Conservation (phyloP, 495 filamentous ascomycete species). For the Cairneyella variabilis region DNA sequence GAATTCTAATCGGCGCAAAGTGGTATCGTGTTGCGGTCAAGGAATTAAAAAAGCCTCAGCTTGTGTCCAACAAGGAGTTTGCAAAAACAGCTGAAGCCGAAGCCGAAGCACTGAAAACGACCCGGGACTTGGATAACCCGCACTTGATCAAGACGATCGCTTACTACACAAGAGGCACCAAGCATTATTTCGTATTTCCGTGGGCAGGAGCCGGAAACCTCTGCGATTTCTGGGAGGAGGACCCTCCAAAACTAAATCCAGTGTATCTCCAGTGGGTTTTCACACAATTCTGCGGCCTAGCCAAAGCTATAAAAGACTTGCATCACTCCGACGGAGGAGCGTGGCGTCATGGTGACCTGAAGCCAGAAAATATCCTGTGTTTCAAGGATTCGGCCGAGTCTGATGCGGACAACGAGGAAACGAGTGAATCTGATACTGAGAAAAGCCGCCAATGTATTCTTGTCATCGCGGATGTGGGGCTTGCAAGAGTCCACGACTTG, state of each 20-base stretch:
- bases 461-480: not conserved
- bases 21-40: not conserved
- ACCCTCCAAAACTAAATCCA: not conserved
- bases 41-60: not conserved
- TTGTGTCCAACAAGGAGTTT: not conserved
- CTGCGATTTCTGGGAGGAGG: slow-evolving; percentile 5
- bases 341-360: not conserved
- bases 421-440: not conserved
- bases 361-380: not conserved
- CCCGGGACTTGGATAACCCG: slow-evolving; percentile 1
- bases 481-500: not conserved
- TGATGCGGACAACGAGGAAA: too few species aligned
- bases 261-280: not conserved
- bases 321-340: not conserved
- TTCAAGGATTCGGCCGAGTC: too few species aligned
- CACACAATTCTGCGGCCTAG: not conserved
- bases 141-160: slow-evolving; percentile 16
- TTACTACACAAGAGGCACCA: not conserved
- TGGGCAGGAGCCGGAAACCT: slow-evolving; percentile 18
- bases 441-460: not conserved
- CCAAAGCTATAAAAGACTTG: not conserved
- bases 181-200: slow-evolving; percentile 16
- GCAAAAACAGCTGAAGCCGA: not conserved
- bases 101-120: not conserved
- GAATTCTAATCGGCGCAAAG: too few species aligned